A percentile compares a stretch with the other conserved stretches of the same genome.
Conservation (phyloP, 108 stramenopile species). For the Seminavis robusta region DNA sequence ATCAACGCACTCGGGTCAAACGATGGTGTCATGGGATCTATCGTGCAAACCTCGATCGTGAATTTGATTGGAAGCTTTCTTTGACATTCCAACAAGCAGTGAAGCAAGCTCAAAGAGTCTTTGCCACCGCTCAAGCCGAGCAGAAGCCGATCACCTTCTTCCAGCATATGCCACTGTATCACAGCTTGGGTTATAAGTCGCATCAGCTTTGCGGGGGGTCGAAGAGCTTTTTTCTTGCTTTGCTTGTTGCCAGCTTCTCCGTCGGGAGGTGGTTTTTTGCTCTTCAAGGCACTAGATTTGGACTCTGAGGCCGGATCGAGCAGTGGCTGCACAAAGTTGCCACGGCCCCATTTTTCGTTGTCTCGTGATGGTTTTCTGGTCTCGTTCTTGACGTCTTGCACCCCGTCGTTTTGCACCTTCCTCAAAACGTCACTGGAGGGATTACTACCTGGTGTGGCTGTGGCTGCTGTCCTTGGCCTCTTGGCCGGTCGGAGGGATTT, state of each 20-base stretch:
- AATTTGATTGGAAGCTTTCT: conserved; percentile 87
- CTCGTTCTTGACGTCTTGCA: conserved; percentile 47
- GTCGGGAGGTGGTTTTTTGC: background rate
- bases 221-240: conserved; percentile 28
- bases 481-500: background rate
- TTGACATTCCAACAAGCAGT: conserved; percentile 89
- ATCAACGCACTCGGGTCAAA: conserved; percentile 98
- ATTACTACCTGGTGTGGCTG: too few species aligned
- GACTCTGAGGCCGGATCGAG: conserved; percentile 1
- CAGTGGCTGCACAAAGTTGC: too few species aligned
- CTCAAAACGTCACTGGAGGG: too few species aligned
- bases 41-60: conserved; percentile 92
- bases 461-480: background rate
- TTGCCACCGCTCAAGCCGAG: conserved; percentile 97
- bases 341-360: conserved; percentile 62
- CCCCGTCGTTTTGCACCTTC: too few species aligned
- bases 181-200: conserved; percentile 82
- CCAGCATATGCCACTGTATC: conserved; percentile 81
- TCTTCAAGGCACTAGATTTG: conserved; percentile 1
- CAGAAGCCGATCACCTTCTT: conserved; percentile 92
- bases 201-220: conserved; percentile 87
- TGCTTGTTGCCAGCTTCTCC: conserved; percentile 10
- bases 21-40: conserved; percentile 95
- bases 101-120: conserved; percentile 93
- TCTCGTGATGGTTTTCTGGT: conserved; percentile 78